Conservation (phyloP, 768 basidiomycete species). For the Leucocoprinus leucothites region DNA sequence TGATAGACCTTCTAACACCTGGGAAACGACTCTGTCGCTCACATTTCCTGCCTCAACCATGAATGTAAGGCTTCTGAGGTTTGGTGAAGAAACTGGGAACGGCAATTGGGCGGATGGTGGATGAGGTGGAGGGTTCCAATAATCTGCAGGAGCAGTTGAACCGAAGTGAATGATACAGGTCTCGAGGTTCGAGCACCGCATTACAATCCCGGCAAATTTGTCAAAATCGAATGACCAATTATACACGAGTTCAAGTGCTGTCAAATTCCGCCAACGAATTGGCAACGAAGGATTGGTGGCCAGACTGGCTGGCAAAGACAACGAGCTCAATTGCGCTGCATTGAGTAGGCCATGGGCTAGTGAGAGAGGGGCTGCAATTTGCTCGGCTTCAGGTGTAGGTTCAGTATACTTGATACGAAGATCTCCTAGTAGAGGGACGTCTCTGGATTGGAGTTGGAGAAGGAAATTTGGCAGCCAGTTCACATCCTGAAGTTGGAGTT, state of each 20-base stretch:
- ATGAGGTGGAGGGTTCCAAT: not conserved
- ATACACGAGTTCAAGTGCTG: not conserved
- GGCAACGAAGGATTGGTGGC: not conserved
- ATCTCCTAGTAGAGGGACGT: conserved; percentile 1
- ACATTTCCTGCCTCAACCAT: not conserved
- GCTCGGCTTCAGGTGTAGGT: not conserved
- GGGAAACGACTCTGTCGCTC: not conserved
- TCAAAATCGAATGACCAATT: not conserved
- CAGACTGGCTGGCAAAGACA: not conserved
- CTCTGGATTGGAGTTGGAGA: not conserved
- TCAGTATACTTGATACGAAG: not conserved
- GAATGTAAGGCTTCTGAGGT: not conserved
- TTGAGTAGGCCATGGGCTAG: not conserved
- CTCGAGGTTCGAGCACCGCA: conserved; percentile 3
- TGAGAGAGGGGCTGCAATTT: not conserved
- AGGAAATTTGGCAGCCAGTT: not conserved
- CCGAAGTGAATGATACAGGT: not conserved
- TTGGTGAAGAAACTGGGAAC: not conserved
- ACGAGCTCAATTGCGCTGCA: not conserved
- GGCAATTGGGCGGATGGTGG: too few species aligned
- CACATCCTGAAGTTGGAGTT: not conserved
- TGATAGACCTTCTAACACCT: not conserved
- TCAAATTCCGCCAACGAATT: not conserved
- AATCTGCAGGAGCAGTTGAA: not conserved
- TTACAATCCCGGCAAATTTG: not conserved